Conservation (phyloP, 208 protist genomes). For the Crithidia expoeki region DNA sequence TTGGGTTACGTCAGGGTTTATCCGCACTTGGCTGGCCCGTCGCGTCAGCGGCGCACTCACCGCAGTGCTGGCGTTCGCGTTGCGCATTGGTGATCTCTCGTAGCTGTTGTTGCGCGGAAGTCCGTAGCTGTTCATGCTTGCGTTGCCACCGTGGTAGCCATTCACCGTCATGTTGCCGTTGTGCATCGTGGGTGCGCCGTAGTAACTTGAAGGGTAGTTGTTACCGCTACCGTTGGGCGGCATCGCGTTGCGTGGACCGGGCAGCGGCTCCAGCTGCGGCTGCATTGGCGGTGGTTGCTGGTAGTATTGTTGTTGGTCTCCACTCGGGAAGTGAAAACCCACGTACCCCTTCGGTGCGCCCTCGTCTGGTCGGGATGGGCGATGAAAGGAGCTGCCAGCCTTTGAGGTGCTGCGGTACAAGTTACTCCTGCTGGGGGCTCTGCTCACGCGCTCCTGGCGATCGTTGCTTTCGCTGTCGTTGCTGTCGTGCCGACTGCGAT, state of each 20-base stretch:
- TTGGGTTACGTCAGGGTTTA: not conserved
- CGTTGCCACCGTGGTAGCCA: not conserved
- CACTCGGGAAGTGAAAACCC: constrained; percentile 14
- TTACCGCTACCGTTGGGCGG: not conserved
- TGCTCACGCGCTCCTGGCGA: not conserved
- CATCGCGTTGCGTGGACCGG: not conserved
- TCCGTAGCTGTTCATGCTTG: not conserved
- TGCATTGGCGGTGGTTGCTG: not conserved
- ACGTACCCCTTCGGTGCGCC: not conserved
- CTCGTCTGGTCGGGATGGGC: not conserved
- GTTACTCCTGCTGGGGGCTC: constrained; percentile 4
- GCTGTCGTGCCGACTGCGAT: constrained; percentile 4
- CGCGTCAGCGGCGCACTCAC: constrained; percentile 1
- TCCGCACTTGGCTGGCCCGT: not conserved
- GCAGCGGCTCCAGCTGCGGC: constrained; percentile 17
- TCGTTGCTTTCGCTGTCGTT: constrained; percentile 4
- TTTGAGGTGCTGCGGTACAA: constrained; percentile 4
- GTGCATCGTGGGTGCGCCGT: not conserved
- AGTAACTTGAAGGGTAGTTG: not conserved
- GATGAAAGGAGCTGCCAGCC: constrained; percentile 14
- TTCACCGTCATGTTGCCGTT: no score
- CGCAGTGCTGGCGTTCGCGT: not conserved
- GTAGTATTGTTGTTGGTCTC: not conserved
- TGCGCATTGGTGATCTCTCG: constrained; percentile 1
- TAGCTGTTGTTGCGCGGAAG: not conserved